Conservation (phyloP, 176 grass and related monocot species). For the Zea mays region DNA sequence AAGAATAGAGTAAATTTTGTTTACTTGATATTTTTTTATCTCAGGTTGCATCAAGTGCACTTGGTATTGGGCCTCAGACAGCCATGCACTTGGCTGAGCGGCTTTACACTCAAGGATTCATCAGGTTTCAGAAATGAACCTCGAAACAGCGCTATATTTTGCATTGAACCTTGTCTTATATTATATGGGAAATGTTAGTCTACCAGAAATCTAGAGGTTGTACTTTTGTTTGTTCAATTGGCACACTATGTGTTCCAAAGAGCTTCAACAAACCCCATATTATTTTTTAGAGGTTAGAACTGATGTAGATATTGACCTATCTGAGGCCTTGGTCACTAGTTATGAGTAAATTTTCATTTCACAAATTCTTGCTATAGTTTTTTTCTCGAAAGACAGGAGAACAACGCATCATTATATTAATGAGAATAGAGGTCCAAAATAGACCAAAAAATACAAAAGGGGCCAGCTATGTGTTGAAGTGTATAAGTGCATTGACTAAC, state of each 20-base stretch:
- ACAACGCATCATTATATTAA: too few relatives aligned
- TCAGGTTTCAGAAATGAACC: constrained; percentile 62
- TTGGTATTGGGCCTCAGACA: constrained; percentile 84
- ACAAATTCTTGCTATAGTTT: constrained; percentile 2
- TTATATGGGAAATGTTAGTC: constrained; percentile 22
- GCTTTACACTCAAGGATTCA: constrained; percentile 93
- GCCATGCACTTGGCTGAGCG: constrained; percentile 93
- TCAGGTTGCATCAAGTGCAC: constrained; percentile 90
- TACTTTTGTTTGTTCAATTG: constrained; percentile 18
- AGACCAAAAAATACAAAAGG: too few relatives aligned
- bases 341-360: constrained; percentile 6
- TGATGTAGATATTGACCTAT: not conserved
- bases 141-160: constrained; percentile 11
- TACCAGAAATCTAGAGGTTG: not conserved
- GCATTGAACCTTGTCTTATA: not conserved
- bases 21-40: constrained; percentile 38
- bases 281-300: constrained; percentile 2
- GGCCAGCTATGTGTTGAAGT: too few relatives aligned
- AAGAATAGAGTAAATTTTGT: constrained; percentile 12
- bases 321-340: not conserved
- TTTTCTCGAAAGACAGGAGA: too few relatives aligned
- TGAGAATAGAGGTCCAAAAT: too few relatives aligned
- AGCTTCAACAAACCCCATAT: not conserved
- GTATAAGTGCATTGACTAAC: too few relatives aligned
- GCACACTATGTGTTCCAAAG: not conserved